Evolutionary conservation across 495 filamentous ascomycete genomes (phyloP).

Genomic region (Penicillium bialowiezense): DNA sequence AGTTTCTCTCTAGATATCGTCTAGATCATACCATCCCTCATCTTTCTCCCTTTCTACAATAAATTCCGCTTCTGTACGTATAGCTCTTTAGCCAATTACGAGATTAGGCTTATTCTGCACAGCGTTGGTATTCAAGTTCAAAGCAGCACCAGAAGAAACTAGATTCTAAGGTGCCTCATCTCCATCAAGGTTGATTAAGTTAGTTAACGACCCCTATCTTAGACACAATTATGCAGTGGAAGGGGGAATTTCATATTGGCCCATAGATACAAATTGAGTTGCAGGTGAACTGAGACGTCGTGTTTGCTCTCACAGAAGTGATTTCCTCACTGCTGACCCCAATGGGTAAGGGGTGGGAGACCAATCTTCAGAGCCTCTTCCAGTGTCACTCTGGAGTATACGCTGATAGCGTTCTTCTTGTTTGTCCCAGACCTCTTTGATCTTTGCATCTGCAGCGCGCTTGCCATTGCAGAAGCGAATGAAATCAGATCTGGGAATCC

Average conservation of each 20-base stretch:
- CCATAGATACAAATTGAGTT: neutral
- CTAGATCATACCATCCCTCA: neutral
- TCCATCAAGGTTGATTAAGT: neutral
- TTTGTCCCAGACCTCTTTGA: neutral
- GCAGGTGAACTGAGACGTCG: neutral
- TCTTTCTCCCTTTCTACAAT: neutral
- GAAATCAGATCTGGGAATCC: neutral
- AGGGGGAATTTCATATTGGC: neutral
- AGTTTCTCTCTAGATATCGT: neutral
- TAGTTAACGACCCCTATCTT: neutral
- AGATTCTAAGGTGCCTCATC: neutral
- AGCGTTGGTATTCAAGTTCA: neutral
- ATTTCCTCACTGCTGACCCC: neutral
- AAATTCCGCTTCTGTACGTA: neutral
- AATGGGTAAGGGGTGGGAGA: neutral
- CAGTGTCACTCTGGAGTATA: neutral
- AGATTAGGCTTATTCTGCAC: neutral
- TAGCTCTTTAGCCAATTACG: neutral
- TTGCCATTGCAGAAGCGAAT: slow-evolving; percentile 1
- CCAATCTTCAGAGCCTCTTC: neutral
- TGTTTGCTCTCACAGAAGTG: neutral
- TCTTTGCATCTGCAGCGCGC: neutral
- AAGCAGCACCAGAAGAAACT: neutral
- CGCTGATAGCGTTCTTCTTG: neutral
- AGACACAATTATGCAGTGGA: neutral